These are phyloP conservation scores for Colletotrichum orchidophilum DNA, from an alignment of 2,329 filamentous ascomycete species.

Conservation along the genomic window DNA sequence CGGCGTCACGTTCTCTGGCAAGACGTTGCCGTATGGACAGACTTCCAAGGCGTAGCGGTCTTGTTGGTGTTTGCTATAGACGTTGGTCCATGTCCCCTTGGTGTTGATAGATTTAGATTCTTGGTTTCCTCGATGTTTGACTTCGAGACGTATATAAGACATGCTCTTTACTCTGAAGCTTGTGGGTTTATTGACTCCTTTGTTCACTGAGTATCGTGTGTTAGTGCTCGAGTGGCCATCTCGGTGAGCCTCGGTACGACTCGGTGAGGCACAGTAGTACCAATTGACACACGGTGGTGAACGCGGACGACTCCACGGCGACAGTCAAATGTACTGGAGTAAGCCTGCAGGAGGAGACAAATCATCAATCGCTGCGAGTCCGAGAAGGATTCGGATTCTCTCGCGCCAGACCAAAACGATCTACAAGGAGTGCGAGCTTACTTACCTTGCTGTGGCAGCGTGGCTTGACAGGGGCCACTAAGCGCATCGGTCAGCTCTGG, in stretches of 20 bases:
- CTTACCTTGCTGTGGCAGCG: too few relatives aligned
- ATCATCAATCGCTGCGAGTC: not conserved
- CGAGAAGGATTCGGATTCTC: not conserved
- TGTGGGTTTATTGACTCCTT: not conserved
- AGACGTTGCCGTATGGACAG: slow-evolving; percentile 7
- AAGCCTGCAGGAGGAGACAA: not conserved
- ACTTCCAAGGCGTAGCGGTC: not conserved
- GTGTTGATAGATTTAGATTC: not conserved
- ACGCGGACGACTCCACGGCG: not conserved
- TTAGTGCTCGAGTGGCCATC: not conserved
- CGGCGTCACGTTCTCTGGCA: slow-evolving; percentile 36
- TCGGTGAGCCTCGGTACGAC: not conserved
- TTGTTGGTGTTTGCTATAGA: not conserved
- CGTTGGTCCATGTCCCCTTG: not conserved
- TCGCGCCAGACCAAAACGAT: not conserved
- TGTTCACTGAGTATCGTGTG: not conserved
- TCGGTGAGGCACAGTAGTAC: not conserved
- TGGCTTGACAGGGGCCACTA: not conserved
- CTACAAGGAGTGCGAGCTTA: not conserved
- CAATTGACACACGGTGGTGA: not conserved
- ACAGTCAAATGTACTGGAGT: not conserved
- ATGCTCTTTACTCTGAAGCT: not conserved
- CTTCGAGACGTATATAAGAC: not conserved
- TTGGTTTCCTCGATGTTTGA: not conserved
- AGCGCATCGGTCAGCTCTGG: not conserved